These are phyloP conservation scores for Phytophthora capsici DNA, from an alignment of 352 stramenopile species.

Conservation along the genomic window DNA sequence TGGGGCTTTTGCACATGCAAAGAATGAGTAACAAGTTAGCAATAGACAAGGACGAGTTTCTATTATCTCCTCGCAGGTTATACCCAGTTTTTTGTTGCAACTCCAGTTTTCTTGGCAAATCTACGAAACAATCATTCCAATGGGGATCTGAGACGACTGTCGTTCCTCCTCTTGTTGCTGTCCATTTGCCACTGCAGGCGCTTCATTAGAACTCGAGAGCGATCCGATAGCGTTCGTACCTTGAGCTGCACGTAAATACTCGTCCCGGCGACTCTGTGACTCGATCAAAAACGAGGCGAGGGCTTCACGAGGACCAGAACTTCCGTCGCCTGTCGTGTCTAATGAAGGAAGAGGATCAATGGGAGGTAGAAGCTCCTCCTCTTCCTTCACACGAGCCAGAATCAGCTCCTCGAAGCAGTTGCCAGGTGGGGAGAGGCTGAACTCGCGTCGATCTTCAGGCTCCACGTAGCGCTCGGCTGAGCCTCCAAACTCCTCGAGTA, in stretches of 20 bases:
- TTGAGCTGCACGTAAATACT: constrained; percentile 49
- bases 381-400: constrained; percentile 41
- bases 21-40: constrained; percentile 49
- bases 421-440: constrained; percentile 60
- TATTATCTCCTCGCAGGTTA: constrained; percentile 23
- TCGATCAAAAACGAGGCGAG: constrained; percentile 39
- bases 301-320: constrained; percentile 20
- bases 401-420: constrained; percentile 68
- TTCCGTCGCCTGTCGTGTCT: neutral
- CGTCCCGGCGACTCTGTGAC: constrained; percentile 48
- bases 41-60: constrained; percentile 30
- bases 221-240: constrained; percentile 31
- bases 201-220: neutral
- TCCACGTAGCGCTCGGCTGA: constrained; percentile 54
- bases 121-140: constrained; percentile 80
- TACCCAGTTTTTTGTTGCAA: constrained; percentile 6
- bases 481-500: constrained; percentile 29
- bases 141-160: constrained; percentile 55
- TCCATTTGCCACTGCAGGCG: constrained; percentile 8
- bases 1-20: constrained; percentile 65
- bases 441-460: constrained; percentile 62
- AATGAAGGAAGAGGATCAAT: constrained; percentile 19
- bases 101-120: constrained; percentile 12
- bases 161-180: constrained; percentile 11
- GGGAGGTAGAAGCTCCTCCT: constrained; percentile 43